These are phyloP conservation scores for Phytophthora litchii DNA, from an alignment of 352 stramenopile genomes.

Conservation along the genomic window DNA sequence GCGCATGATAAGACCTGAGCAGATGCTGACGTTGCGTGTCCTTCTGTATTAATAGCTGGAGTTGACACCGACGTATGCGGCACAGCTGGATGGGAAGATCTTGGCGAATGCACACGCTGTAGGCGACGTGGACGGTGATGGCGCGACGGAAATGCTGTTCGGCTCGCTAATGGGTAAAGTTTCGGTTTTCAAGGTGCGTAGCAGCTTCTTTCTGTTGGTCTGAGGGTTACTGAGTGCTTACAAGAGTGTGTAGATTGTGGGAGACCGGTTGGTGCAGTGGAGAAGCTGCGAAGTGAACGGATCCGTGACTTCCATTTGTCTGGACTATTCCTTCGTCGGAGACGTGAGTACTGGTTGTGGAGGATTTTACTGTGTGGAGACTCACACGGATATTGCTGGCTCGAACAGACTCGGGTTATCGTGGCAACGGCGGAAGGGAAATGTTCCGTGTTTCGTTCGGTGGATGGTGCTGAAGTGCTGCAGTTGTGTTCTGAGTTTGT, in stretches of 20 bases:
- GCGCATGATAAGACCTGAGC: not conserved
- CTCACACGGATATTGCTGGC: not conserved
- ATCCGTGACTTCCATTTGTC: constrained; percentile 73
- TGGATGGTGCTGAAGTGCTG: constrained; percentile 59
- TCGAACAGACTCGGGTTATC: constrained; percentile 59
- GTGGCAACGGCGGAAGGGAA: constrained; percentile 74
- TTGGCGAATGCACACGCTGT: constrained; percentile 71
- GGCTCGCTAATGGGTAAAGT: constrained; percentile 66
- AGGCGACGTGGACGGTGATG: constrained; percentile 72
- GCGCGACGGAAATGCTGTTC: constrained; percentile 67
- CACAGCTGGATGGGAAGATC: constrained; percentile 70
- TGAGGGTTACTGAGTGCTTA: not conserved
- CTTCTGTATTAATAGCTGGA: constrained; percentile 49
- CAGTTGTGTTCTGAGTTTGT: constrained; percentile 72
- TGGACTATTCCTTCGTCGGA: constrained; percentile 43
- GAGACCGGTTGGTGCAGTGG: constrained; percentile 59
- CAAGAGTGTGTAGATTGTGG: constrained; percentile 40
- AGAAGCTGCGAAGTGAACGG: constrained; percentile 65
- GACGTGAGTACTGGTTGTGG: constrained; percentile 38
- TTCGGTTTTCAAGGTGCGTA: constrained; percentile 70
- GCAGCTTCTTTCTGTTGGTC: not conserved
- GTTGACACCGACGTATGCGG: constrained; percentile 62
- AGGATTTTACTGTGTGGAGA: not conserved
- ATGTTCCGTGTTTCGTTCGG: constrained; percentile 69
- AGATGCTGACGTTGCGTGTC: constrained; percentile 10